Conservation (phyloP, 176 grass and related monocot species). For the Avena atlantica region DNA sequence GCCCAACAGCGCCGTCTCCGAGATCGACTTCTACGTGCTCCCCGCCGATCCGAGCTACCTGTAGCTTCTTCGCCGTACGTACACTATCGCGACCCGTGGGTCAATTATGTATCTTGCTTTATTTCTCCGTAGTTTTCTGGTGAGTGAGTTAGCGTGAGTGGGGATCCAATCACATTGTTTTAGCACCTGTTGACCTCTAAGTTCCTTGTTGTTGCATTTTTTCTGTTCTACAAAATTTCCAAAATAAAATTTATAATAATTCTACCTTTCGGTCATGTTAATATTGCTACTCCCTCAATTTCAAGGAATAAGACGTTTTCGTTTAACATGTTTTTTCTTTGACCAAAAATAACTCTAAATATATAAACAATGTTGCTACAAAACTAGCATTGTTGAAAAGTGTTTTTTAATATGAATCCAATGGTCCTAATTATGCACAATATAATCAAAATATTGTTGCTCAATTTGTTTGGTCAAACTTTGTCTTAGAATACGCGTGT, state of each 20-base stretch:
- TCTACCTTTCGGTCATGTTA: too few relatives aligned
- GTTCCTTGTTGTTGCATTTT: neutral
- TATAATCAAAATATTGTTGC: too few relatives aligned
- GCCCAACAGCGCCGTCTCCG: neutral
- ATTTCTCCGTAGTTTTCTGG: neutral
- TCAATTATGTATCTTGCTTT: neutral
- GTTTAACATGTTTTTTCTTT: too few relatives aligned
- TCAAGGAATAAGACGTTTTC: too few relatives aligned
- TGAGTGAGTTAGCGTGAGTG: neutral
- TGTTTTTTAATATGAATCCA: too few relatives aligned
- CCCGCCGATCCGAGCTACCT: neutral
- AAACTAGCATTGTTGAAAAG: too few relatives aligned
- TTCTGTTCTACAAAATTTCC: neutral
- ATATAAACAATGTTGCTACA: too few relatives aligned
- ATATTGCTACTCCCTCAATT: too few relatives aligned
- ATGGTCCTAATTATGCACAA: too few relatives aligned
- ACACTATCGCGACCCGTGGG: neutral
- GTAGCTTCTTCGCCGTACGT: neutral
- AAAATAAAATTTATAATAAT: neutral
- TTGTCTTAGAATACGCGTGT: too few relatives aligned
- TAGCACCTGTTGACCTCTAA: neutral
- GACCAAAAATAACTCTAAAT: too few relatives aligned
- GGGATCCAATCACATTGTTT: neutral
- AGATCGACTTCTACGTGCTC: conserved; percentile 20
- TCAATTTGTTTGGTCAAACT: too few relatives aligned